These are phyloP conservation scores for Ceriops zippeliana DNA, from an alignment of 345 rosid species.

Conservation along the genomic window DNA sequence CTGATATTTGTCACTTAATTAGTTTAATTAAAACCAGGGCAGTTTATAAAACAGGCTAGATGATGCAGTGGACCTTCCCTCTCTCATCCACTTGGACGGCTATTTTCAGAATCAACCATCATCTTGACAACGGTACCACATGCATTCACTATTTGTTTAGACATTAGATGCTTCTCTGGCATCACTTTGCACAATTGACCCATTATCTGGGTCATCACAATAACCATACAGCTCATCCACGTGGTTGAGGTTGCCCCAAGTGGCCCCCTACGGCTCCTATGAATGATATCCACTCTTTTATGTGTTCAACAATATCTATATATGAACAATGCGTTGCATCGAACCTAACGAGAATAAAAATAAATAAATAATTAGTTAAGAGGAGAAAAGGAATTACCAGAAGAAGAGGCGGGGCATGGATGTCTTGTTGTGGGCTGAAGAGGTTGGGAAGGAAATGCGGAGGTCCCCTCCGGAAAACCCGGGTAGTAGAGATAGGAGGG, in stretches of 20 bases:
- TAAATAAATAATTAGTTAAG: not conserved
- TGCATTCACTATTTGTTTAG: conserved; percentile 36
- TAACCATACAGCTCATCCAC: conserved; percentile 64
- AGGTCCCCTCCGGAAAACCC: conserved; percentile 38
- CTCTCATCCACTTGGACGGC: conserved; percentile 22
- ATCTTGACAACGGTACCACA: conserved; percentile 35
- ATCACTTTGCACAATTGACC: conserved; percentile 31
- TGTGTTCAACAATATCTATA: not conserved
- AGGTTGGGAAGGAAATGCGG: conserved; percentile 33
- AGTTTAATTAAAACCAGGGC: too few species aligned
- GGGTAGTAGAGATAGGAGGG: conserved; percentile 55
- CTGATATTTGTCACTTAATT: too few species aligned
- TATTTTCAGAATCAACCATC: conserved; percentile 31
- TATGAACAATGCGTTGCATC: not conserved
- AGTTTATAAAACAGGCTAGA: not conserved
- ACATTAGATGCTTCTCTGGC: conserved; percentile 35
- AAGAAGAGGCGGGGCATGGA: conserved; percentile 30
- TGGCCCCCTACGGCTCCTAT: conserved; percentile 22
- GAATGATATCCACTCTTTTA: conserved; percentile 3
- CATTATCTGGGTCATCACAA: conserved; percentile 31
- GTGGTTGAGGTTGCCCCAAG: conserved; percentile 40
- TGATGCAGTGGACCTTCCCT: conserved; percentile 22
- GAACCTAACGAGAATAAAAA: not conserved
- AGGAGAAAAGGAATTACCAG: conserved; percentile 37
- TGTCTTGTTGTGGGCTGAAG: conserved; percentile 37